These are phyloP conservation scores for Diospyros lotus DNA, from an alignment of 148 eudicot species.

Conservation along the genomic window DNA sequence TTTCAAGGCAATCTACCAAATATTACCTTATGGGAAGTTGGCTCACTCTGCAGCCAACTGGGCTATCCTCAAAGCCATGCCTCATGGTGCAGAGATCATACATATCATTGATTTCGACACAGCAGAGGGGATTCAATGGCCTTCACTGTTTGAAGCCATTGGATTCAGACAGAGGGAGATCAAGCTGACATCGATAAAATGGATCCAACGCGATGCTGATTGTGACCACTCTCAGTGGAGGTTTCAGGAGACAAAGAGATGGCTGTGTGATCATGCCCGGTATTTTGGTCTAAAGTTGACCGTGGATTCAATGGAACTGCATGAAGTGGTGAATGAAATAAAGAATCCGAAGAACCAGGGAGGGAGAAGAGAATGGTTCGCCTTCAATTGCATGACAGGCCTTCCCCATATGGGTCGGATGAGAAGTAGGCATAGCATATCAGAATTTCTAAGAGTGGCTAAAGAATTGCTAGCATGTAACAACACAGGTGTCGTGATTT, in stretches of 20 bases:
- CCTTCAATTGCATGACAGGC: conserved; percentile 34
- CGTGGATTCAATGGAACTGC: conserved; percentile 22
- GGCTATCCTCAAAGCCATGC: conserved; percentile 18
- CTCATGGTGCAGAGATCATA: conserved; percentile 5
- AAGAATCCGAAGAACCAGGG: conserved; percentile 6
- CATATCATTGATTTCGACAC: conserved; percentile 23
- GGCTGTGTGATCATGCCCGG: conserved; percentile 22
- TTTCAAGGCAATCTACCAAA: conserved; percentile 18
- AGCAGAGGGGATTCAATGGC: conserved; percentile 26
- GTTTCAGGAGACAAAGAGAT: conserved; percentile 26
- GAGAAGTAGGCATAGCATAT: conserved; percentile 15
- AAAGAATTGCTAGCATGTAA: conserved; percentile 11
- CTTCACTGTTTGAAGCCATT: conserved; percentile 17
- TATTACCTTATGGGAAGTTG: conserved; percentile 22
- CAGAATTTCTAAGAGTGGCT: conserved; percentile 29
- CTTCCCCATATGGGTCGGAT: conserved; percentile 37
- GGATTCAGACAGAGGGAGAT: conserved; percentile 13
- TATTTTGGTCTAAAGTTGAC: conserved; percentile 19
- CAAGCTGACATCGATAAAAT: conserved; percentile 20
- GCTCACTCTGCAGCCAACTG: conserved; percentile 20
- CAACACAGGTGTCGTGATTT: conserved; percentile 8
- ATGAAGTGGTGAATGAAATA: conserved; percentile 13
- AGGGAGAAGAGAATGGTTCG: conserved; percentile 19
- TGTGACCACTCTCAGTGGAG: conserved; percentile 13
- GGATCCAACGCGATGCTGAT: conserved; percentile 6